Evolutionary conservation across 805 yeast genomes (phyloP).

Genomic region (Saccharomycopsis fermentans): DNA sequence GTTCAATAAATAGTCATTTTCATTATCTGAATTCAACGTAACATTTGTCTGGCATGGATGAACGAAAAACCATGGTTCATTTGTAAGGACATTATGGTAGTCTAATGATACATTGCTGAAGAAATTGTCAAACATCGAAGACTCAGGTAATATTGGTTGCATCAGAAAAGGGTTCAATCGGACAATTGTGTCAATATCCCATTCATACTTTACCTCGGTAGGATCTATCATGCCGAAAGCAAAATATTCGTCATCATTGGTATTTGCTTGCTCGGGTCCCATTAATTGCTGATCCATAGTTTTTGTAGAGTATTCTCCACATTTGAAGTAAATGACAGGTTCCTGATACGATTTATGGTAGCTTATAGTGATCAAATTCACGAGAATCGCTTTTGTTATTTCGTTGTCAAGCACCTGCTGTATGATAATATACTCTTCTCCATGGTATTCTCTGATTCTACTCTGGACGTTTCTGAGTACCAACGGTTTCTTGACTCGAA

Average conservation of each 20-base stretch:
- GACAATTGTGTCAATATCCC: not conserved
- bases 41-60: conserved; percentile 5
- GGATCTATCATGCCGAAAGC: not conserved
- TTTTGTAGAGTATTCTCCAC: not conserved
- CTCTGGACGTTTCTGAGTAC: not conserved
- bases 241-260: not conserved
- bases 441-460: not conserved
- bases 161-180: not conserved
- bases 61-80: conserved; percentile 3
- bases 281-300: too few species aligned
- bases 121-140: not conserved
- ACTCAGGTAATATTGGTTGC: not conserved
- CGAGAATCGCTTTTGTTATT: not conserved
- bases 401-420: not conserved
- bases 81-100: not conserved
- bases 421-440: not conserved
- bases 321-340: not conserved
- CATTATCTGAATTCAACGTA: not conserved
- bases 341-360: not conserved
- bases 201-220: not conserved
- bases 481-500: not conserved
- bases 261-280: too few species aligned
- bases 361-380: not conserved
- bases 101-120: not conserved
- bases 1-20: not conserved